Conservation (phyloP, 169 alveolate genomes). For the Blepharisma undulans region DNA sequence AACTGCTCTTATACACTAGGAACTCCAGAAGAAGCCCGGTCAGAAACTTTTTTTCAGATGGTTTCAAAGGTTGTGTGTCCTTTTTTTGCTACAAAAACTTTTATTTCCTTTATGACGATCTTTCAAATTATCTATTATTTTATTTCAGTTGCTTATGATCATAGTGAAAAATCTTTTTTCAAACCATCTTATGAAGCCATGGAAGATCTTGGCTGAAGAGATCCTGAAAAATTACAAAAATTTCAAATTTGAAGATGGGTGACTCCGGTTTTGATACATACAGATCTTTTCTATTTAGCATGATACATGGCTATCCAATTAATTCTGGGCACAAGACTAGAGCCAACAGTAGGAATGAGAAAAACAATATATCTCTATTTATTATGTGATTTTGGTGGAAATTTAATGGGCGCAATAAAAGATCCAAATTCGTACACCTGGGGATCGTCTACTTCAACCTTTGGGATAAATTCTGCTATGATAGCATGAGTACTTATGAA, state of each 20-base stretch:
- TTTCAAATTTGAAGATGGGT: slow-evolving; percentile 55
- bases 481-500: slow-evolving; percentile 41
- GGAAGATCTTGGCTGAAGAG: slow-evolving; percentile 41
- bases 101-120: neutral
- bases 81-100: neutral
- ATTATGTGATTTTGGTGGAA: slow-evolving; percentile 51
- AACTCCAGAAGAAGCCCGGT: slow-evolving; percentile 10
- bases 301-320: slow-evolving; percentile 41
- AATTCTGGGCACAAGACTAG: slow-evolving; percentile 53
- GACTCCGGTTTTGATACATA: slow-evolving; percentile 46
- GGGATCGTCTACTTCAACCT: slow-evolving; percentile 51
- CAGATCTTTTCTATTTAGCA: slow-evolving; percentile 43
- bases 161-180: slow-evolving; percentile 14
- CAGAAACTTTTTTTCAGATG: slow-evolving; percentile 15
- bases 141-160: neutral
- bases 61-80: slow-evolving; percentile 4
- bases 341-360: slow-evolving; percentile 53
- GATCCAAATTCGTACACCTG: slow-evolving; percentile 35
- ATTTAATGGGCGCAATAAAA: neutral
- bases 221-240: slow-evolving; percentile 17
- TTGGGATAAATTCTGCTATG: slow-evolving; percentile 47
- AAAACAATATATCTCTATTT: slow-evolving; percentile 40
- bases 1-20: too few relatives aligned
- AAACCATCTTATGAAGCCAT: slow-evolving; percentile 42
- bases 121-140: neutral